Base-by-base conservation (phyloP, 345 rosid species). In the Luvunga scandens region DNA sequence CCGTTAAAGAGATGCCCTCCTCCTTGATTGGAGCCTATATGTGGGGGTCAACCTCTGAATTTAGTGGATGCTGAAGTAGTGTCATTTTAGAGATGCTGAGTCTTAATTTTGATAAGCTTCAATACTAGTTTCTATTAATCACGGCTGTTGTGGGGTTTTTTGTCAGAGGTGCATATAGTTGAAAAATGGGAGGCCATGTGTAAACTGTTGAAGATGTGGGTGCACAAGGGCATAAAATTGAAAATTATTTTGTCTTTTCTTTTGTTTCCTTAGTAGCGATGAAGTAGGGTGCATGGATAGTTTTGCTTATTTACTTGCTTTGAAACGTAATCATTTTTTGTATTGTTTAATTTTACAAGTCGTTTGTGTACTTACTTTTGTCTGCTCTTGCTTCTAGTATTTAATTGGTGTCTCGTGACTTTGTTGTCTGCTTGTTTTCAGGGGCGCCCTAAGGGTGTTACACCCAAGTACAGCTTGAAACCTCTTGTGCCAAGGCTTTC, bases 381-480 rank as follows among this genome's bases (percentile, higher is more conserved):
- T 5, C 34, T 56, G 4, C 6, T 27, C 4, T 9, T 27, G 56
- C 19, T 12, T 30, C 34, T 13, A 2, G 31, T 67, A 1, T 36
- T 48, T n/a, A 66, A 42, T 16, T 13, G 9, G 7, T 22, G 18
- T 28, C 25, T 71, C 22, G 31, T 10, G 69, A 16, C 30, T 31
- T 71, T 75, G 8, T 42, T 70, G 55, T 66, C 38, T 31, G 80
- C 31, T 79, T 78, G 65, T 77, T 87, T 86, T 50, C 91, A 93
- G 98, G 98, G 98, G 57, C 93, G 98, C 33, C 98, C 98, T 21
- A 94, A 94, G 89, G 98, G 98, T 81, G 95, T 91, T 27, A 93
- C 97, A 13, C 97, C 98, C 24, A 94, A 94, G 82, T 94, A 89
- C 86, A 94, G 98, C 80, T 89, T 94, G 90, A 87, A 92, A 88